Conservation (phyloP, 345 rosid species). For the Arabidopsis arenosa region DNA sequence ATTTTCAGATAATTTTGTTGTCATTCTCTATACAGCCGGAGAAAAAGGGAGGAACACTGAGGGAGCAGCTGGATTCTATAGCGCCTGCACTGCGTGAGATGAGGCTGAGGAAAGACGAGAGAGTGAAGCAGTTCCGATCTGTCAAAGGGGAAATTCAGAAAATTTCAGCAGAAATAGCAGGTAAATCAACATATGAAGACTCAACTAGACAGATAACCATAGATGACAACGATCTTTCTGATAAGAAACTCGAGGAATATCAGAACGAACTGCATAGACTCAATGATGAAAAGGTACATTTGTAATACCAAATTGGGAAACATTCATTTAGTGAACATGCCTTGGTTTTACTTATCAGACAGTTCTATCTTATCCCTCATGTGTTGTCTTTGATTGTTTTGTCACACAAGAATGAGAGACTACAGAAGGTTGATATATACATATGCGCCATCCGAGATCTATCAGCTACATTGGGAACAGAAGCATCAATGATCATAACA, state of each 20-base stretch:
- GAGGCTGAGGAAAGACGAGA: constrained; percentile 85
- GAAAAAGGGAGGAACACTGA: constrained; percentile 83
- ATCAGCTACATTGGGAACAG: constrained; percentile 84
- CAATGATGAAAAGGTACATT: constrained; percentile 80
- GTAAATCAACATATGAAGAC: constrained; percentile 74
- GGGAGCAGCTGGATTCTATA: constrained; percentile 87
- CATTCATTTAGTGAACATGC: background rate
- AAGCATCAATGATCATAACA: constrained; percentile 93
- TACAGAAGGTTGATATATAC: constrained; percentile 79
- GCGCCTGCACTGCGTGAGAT: constrained; percentile 90
- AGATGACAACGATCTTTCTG: constrained; percentile 84
- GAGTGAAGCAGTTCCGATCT: constrained; percentile 71
- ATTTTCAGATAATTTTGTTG: constrained; percentile 10
- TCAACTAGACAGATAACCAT: constrained; percentile 60
- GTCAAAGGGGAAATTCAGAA: constrained; percentile 85
- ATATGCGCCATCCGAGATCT: constrained; percentile 64
- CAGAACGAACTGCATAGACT: constrained; percentile 86
- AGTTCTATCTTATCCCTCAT: constrained; percentile 16
- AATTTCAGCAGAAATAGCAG: constrained; percentile 88
- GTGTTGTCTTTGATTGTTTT: constrained; percentile 26
- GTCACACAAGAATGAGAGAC: constrained; percentile 72
- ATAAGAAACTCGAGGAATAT: constrained; percentile 90
- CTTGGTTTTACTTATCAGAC: constrained; percentile 9
- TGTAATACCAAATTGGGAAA: background rate
- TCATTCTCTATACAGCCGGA: constrained; percentile 68